Conservation (phyloP, 352 stramenopile species). For the Globisporangium canariense region DNA sequence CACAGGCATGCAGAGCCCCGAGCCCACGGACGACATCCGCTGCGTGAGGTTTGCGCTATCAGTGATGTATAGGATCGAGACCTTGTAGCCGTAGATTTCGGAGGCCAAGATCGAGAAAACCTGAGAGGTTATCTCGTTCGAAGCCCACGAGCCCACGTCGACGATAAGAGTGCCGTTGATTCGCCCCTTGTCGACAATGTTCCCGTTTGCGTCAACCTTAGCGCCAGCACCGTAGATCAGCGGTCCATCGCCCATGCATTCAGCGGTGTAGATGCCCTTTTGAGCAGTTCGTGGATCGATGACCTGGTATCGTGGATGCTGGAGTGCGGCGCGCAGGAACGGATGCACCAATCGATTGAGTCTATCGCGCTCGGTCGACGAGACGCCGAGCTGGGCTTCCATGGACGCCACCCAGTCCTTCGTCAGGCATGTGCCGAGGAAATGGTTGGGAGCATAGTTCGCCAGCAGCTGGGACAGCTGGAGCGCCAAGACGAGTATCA, state of each 20-base stretch:
- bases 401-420: conserved; percentile 25
- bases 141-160: conserved; percentile 23
- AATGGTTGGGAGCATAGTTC: conserved; percentile 24
- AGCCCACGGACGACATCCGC: conserved; percentile 27
- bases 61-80: conserved; percentile 11
- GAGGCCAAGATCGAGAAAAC: conserved; percentile 29
- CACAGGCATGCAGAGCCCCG: conserved; percentile 28
- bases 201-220: conserved; percentile 18
- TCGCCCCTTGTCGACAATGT: conserved; percentile 14
- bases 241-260: conserved; percentile 16
- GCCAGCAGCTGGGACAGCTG: background rate
- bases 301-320: conserved; percentile 20
- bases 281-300: conserved; percentile 20
- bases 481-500: background rate
- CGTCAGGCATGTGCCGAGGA: conserved; percentile 30
- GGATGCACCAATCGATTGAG: conserved; percentile 19
- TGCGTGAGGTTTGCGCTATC: conserved; percentile 12
- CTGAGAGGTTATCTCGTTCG: conserved; percentile 24
- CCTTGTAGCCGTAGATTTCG: conserved; percentile 23
- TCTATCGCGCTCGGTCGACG: conserved; percentile 5
- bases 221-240: conserved; percentile 23
- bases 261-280: background rate
- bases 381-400: conserved; percentile 10
- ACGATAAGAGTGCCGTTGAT: conserved; percentile 27
- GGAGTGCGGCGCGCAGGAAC: conserved; percentile 26